A percentile compares a stretch with the other conserved stretches of the same genome.
These are phyloP conservation scores for Clavispora carvajalis DNA, from an alignment of 805 yeast species.

Conservation along the genomic window DNA sequence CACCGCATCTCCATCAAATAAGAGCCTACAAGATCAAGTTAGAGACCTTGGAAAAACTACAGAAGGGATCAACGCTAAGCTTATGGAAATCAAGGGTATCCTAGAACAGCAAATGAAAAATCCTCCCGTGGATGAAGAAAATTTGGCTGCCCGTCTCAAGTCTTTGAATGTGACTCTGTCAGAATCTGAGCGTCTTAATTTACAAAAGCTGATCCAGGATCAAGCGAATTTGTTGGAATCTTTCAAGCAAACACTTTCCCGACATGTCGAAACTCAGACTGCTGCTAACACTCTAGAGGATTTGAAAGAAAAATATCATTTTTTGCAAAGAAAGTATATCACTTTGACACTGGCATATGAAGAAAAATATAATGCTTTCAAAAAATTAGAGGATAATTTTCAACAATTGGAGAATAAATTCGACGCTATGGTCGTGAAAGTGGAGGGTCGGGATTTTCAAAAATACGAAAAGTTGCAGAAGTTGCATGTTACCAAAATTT, in stretches of 20 bases:
- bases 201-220: neutral
- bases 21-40: neutral
- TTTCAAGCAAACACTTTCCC: neutral
- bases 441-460: constrained; percentile 2
- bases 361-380: constrained; percentile 20
- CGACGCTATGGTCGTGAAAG: constrained; percentile 5
- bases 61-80: neutral
- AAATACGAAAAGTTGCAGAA: constrained; percentile 17
- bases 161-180: neutral
- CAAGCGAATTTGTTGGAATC: neutral
- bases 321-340: constrained; percentile 17
- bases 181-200: neutral
- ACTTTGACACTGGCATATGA: constrained; percentile 18
- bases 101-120: neutral
- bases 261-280: neutral
- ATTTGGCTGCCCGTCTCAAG: neutral
- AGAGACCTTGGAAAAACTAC: neutral
- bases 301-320: constrained; percentile 1
- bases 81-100: neutral
- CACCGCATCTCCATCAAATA: neutral
- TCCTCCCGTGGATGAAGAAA: neutral
- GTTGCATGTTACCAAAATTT: constrained; percentile 18
- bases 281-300: neutral
- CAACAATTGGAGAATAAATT: constrained; percentile 14
- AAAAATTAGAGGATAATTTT: constrained; percentile 19